Base-by-base conservation (phyloP, 495 filamentous ascomycete genomes). In the Penicillium odoratum region DNA sequence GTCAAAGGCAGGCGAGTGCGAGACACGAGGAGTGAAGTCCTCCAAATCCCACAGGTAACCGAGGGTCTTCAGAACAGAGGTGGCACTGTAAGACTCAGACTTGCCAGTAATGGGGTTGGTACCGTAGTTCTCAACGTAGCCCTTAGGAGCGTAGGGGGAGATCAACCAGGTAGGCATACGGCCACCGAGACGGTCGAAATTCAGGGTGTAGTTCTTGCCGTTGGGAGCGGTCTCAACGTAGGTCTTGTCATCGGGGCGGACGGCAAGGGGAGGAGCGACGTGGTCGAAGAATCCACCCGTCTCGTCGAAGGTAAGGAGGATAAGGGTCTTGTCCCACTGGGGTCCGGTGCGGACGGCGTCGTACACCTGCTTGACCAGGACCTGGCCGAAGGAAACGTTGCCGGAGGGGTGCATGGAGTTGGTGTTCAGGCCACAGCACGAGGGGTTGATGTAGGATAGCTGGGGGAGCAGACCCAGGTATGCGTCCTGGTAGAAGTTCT, bases 381-480 rank as follows among this genome's bases (percentile, higher is more conserved):
- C 66, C 68, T 83, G 75, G 57, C 81, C 81, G 55, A 72, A 69
- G 33, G 73, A 77, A 66, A 81, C 72, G 48, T 73, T 72, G 26
- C 73, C 72, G 36, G 67, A 67, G 7, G 80, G 80, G 67, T 83
- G 80, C 71, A 81, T 78, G 51, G 77, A 81, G 63, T 75, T 79
- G 57, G 75, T 79, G 59, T 69, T 67, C 8, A 67, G 53, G 28
- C 68, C 74, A 58, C 80, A 83, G 76, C 80, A 83, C 33, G 74
- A 76, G 2, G 80, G 80, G 71, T 83, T 82, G 70, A 83, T 67
- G 66, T 80, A 83, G 51, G 76, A 76, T 28, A 83, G 68, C 54
- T 78, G 64, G 33, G 79, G 71, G 4, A 82, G 78, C 1, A 63
- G 65, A 29, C 80, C 74, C 1, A 69, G 64, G 50, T 68, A 67